Evolutionary conservation across 805 yeast genomes (phyloP).

Genomic region (Hanseniaspora hatyaiensis): DNA sequence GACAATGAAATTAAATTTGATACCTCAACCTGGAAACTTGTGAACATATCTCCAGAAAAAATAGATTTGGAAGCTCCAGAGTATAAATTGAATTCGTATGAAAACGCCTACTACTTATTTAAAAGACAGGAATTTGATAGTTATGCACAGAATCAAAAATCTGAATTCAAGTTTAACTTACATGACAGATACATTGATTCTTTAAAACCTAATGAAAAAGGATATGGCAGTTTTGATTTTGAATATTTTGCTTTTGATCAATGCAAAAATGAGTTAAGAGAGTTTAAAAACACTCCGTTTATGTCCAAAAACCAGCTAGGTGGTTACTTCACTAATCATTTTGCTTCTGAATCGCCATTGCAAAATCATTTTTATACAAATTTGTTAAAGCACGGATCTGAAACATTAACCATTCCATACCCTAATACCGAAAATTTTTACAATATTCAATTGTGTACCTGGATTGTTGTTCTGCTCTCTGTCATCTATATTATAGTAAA

Average conservation of each 20-base stretch:
- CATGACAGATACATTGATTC: slow-evolving; percentile 46
- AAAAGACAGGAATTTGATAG: background rate
- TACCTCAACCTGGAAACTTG: slow-evolving; percentile 27
- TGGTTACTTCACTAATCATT: background rate
- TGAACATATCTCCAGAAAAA: slow-evolving; percentile 39
- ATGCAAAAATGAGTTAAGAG: slow-evolving; percentile 30
- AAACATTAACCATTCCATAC: slow-evolving; percentile 31
- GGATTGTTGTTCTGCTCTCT: slow-evolving; percentile 29
- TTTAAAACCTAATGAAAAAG: slow-evolving; percentile 15
- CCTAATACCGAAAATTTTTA: slow-evolving; percentile 29
- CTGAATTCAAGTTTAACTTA: slow-evolving; percentile 31
- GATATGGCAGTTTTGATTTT: slow-evolving; percentile 22
- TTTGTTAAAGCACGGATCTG: background rate
- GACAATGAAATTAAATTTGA: slow-evolving; percentile 25
- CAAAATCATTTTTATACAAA: background rate
- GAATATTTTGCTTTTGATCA: slow-evolving; percentile 41
- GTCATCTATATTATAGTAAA: slow-evolving; percentile 28
- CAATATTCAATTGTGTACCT: slow-evolving; percentile 31
- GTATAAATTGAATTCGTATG: slow-evolving; percentile 30
- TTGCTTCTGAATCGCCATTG: no score
- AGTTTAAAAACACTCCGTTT: slow-evolving; percentile 6
- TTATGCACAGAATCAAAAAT: background rate
- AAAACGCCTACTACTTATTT: slow-evolving; percentile 3
- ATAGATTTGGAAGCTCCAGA: slow-evolving; percentile 48
- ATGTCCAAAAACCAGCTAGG: slow-evolving; percentile 4